A percentile compares a stretch with the other conserved stretches of the same genome.
Evolutionary conservation across 2,329 filamentous ascomycete species (phyloP).

Genomic region (Colletotrichum euphorbiae): DNA sequence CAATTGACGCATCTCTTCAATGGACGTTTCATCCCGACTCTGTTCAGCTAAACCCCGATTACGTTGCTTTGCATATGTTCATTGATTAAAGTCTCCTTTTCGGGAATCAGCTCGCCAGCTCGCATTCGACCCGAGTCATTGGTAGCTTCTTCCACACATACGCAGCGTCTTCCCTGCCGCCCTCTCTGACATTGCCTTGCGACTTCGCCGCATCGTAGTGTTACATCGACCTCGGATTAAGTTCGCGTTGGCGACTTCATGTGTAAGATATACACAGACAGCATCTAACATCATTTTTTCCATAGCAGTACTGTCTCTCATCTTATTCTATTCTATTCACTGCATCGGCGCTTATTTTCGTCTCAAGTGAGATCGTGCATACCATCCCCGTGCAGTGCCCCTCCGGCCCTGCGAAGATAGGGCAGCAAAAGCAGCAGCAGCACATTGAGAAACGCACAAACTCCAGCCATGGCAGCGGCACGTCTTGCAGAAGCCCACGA

Average conservation of each 20-base stretch:
- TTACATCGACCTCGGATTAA: conserved; percentile 11
- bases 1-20: neutral
- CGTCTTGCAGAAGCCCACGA: neutral
- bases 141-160: neutral
- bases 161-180: neutral
- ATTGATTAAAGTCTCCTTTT: neutral
- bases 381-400: neutral
- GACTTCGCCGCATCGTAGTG: conserved; percentile 4
- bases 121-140: conserved; percentile 26
- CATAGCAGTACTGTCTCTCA: neutral
- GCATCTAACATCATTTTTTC: neutral
- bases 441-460: neutral
- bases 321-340: no score
- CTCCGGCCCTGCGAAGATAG: neutral
- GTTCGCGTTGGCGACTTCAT: no score
- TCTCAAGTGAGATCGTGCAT: conserved; percentile 23
- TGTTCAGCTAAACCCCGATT: neutral
- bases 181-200: neutral
- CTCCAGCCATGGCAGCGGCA: conserved; percentile 1
- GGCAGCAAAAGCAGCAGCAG: neutral
- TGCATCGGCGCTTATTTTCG: neutral
- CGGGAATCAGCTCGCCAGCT: neutral
- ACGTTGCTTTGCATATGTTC: neutral
- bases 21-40: conserved; percentile 14
- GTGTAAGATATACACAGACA: neutral